Evolutionary conservation across 1,284 basidiomycete genomes (phyloP).

Genomic region (Porogramme epimiltina): DNA sequence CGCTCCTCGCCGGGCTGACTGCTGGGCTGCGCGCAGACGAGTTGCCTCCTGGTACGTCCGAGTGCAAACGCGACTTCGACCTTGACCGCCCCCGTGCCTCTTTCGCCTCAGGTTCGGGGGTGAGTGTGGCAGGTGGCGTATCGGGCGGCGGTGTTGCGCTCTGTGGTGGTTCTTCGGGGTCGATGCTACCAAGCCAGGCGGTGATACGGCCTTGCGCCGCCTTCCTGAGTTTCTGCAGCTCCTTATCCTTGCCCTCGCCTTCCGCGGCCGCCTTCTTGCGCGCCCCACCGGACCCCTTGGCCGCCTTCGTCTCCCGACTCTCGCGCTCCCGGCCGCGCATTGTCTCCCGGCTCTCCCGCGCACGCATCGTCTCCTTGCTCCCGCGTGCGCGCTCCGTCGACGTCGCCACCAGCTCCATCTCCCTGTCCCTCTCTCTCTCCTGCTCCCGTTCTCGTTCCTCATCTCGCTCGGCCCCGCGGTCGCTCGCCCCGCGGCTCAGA

Average conservation of each 20-base stretch:
- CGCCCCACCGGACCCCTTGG: conserved; percentile 13
- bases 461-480: conserved; percentile 16
- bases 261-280: conserved; percentile 20
- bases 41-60: background rate
- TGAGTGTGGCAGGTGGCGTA: conserved; percentile 7
- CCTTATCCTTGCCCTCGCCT: conserved; percentile 29
- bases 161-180: conserved; percentile 48
- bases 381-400: conserved; percentile 7
- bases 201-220: conserved; percentile 71
- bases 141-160: conserved; percentile 24
- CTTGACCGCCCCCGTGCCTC: background rate
- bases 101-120: background rate
- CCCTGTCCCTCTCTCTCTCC: background rate
- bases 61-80: background rate
- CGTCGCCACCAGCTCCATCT: background rate
- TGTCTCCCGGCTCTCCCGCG: conserved; percentile 21
- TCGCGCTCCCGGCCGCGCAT: conserved; percentile 22
- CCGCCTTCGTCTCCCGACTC: conserved; percentile 29
- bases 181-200: conserved; percentile 73
- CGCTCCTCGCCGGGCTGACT: conserved; percentile 8
- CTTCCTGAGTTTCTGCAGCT: conserved; percentile 42
- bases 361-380: conserved; percentile 14
- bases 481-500: conserved; percentile 29
- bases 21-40: conserved; percentile 2
- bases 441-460: background rate